Base-by-base conservation (phyloP, 2,329 filamentous ascomycete species). In the Penicillium rolfsii region DNA sequence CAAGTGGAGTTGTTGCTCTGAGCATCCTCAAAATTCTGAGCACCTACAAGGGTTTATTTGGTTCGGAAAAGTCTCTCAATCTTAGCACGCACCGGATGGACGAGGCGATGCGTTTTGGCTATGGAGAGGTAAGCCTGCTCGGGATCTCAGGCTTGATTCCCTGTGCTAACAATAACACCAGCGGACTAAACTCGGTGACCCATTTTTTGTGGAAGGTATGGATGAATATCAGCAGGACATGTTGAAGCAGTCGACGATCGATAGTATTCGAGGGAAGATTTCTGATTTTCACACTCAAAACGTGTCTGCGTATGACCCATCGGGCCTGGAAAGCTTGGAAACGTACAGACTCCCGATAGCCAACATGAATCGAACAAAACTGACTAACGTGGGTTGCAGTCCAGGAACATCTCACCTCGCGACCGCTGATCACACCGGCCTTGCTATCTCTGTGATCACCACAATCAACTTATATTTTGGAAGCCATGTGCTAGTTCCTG, bases 391-490 rank as follows among this genome's bases (percentile, higher is more conserved):
- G 30, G 30, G 7, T 16, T 24, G 8, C 45, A 80, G 81, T 4
- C 78, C 78, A 5, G 83, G 83, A 48, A 85, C 83, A 5, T 83
- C 82, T 0, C 82, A 84, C 55, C 71, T 82, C 40, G 79, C 91
- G 0, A 82, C 90, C 0, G 87, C 89, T 0, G 94, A 97, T 74
- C 76, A 77, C 7, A 82, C 84, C 0, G 93, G 93, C 6, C 82
- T 97, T 74, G 87, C 92, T 2, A 84, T 96, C 38, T 89, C 90
- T 1, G 82, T 93, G 12, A 97, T 93, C 0, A 95, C 92, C 0
- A 97, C 94, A 0, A 82, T 97, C 59, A 97, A 97, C 76, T 82
- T 95, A 4, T 82, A 95, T 3, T 98, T 96, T 69, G 94, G 94
- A 49, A 89, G 88, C 30, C 83, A 87, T 22, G 76, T 96, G 64